These are phyloP conservation scores for Magnolia kwangsiensis DNA, from an alignment of 164 flowering plant genomes.

Conservation along the genomic window DNA sequence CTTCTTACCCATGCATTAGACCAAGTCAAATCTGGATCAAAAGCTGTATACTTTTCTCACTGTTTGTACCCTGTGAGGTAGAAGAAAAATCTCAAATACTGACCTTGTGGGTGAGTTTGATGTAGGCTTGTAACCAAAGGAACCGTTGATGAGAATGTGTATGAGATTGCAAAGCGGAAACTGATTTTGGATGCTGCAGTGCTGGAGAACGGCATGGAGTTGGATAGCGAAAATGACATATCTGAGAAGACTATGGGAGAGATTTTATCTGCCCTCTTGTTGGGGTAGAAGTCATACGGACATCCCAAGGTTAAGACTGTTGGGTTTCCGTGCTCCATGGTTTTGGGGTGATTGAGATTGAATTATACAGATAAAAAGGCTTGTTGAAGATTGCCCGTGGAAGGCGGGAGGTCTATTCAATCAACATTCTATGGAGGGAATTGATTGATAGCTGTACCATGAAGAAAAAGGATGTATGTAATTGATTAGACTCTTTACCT, in stretches of 20 bases:
- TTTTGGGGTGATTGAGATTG: background rate
- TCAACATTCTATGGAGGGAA: background rate
- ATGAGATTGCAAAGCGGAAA: slow-evolving; percentile 93
- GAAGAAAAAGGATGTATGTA: background rate
- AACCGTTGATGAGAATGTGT: slow-evolving; percentile 91
- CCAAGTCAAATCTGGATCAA: background rate
- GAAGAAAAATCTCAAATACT: background rate
- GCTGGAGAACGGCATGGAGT: slow-evolving; percentile 62
- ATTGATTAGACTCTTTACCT: background rate
- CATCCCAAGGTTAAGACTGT: background rate
- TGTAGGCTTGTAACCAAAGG: slow-evolving; percentile 85
- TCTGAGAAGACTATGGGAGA: slow-evolving; percentile 93
- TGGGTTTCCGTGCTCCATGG: background rate
- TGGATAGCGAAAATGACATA: slow-evolving; percentile 46
- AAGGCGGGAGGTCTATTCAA: background rate
- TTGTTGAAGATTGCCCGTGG: background rate
- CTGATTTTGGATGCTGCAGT: slow-evolving; percentile 87
- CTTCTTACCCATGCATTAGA: no score
- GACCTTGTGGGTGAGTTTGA: background rate
- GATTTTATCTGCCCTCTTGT: slow-evolving; percentile 69
- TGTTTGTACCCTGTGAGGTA: background rate
- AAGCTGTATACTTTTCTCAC: background rate
- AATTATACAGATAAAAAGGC: background rate
- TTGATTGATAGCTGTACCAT: background rate
- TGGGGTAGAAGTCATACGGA: slow-evolving; percentile 23